These are phyloP conservation scores for Kickxella alabastrina DNA, from an alignment of 192 early-diverging fungal species.

Conservation along the genomic window DNA sequence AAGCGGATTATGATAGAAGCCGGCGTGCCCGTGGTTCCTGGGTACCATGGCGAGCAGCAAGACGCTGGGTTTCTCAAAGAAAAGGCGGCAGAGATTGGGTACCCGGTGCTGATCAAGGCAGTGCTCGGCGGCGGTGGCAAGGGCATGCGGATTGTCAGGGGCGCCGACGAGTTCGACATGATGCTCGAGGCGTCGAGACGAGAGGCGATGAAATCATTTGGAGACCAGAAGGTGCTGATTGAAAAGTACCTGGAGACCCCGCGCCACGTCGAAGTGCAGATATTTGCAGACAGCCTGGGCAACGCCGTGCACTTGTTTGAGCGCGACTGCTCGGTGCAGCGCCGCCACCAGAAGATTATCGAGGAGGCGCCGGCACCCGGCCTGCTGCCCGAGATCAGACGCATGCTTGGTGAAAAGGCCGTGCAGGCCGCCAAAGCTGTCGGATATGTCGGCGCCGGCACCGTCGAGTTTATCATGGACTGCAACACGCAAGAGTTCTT, in stretches of 20 bases:
- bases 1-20: constrained; percentile 89
- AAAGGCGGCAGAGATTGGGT: constrained; percentile 79
- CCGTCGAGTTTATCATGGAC: constrained; percentile 97
- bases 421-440: constrained; percentile 93
- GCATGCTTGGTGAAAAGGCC: constrained; percentile 76
- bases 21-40: constrained; percentile 86
- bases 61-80: constrained; percentile 66
- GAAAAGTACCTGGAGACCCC: constrained; percentile 88
- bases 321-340: constrained; percentile 91
- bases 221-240: constrained; percentile 82
- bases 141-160: constrained; percentile 91
- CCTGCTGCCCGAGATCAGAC: constrained; percentile 67
- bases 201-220: constrained; percentile 89
- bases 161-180: constrained; percentile 69
- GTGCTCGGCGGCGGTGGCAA: constrained; percentile 96
- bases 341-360: constrained; percentile 93
- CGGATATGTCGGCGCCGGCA: constrained; percentile 90
- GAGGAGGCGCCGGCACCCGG: constrained; percentile 95
- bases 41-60: constrained; percentile 90
- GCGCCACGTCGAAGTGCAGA: constrained; percentile 93
- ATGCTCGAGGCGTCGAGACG: constrained; percentile 83
- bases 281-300: constrained; percentile 85
- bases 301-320: constrained; percentile 92
- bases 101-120: constrained; percentile 97
- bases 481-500: constrained; percentile 82